Evolutionary conservation across 129 eudicot species (phyloP).

Genomic region (Flaveria trinervia): DNA sequence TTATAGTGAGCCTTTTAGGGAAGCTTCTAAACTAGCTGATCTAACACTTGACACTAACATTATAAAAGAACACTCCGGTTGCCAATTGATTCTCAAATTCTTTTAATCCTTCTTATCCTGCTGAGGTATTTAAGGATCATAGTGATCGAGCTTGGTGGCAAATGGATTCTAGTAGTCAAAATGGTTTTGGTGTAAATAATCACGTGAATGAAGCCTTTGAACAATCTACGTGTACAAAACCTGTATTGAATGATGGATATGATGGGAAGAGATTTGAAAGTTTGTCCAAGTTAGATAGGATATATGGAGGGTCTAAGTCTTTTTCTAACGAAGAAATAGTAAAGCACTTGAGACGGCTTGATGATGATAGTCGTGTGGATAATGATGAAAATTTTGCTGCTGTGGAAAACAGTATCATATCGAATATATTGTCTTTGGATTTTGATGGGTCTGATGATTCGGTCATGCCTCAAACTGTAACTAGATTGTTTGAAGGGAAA

Average conservation of each 20-base stretch:
- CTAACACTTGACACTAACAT: constrained; percentile 29
- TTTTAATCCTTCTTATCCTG: constrained; percentile 41
- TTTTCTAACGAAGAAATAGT: constrained; percentile 91
- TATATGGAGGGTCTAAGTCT: constrained; percentile 63
- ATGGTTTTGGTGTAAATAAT: constrained; percentile 39
- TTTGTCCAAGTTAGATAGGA: constrained; percentile 73
- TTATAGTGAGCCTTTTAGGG: constrained; percentile 45
- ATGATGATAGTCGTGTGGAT: constrained; percentile 44
- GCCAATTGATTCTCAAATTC: constrained; percentile 24
- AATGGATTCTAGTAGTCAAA: constrained; percentile 37
- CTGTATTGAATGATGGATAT: constrained; percentile 41
- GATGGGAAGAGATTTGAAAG: constrained; percentile 64
- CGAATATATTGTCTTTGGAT: constrained; percentile 70
- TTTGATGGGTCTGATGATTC: constrained; percentile 62
- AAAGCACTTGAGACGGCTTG: constrained; percentile 74
- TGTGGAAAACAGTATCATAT: constrained; percentile 68
- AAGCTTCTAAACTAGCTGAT: constrained; percentile 40
- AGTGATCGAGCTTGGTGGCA: constrained; percentile 34
- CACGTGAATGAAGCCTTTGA: constrained; percentile 36
- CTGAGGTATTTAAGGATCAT: constrained; percentile 31
- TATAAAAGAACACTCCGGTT: constrained; percentile 31
- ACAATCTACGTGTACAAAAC: constrained; percentile 41
- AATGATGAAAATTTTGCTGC: constrained; percentile 53
- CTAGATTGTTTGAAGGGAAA: constrained; percentile 43
- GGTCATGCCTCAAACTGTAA: constrained; percentile 39